Evolutionary conservation across 352 stramenopile species (phyloP).

Genomic region (Pythium sp.): DNA sequence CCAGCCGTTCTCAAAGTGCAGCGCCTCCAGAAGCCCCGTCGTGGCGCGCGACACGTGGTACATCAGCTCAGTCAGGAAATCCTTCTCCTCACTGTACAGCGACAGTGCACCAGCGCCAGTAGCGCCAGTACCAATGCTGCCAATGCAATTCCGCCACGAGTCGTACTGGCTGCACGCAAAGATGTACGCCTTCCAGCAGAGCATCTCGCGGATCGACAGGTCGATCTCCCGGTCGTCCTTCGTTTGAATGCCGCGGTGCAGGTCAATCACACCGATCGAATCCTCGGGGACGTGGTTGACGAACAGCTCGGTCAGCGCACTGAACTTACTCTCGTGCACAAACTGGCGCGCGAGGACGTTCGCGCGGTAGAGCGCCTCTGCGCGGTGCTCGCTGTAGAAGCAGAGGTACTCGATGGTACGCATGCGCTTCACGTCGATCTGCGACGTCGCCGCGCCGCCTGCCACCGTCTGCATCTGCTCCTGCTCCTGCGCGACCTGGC

Average conservation of each 20-base stretch:
- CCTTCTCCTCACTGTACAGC: slow-evolving; percentile 77
- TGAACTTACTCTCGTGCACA: slow-evolving; percentile 67
- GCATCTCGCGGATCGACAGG: slow-evolving; percentile 46
- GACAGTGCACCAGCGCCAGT: slow-evolving; percentile 12
- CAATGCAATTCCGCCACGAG: slow-evolving; percentile 63
- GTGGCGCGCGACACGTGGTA: slow-evolving; percentile 62
- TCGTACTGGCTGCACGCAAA: slow-evolving; percentile 64
- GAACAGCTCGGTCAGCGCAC: slow-evolving; percentile 54
- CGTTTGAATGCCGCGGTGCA: slow-evolving; percentile 45
- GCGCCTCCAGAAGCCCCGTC: slow-evolving; percentile 51
- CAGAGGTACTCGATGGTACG: slow-evolving; percentile 67
- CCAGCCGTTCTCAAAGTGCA: slow-evolving; percentile 84
- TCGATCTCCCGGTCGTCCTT: slow-evolving; percentile 51
- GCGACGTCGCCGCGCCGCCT: slow-evolving; percentile 29
- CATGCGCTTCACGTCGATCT: slow-evolving; percentile 62
- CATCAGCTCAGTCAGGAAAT: slow-evolving; percentile 71
- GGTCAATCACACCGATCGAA: slow-evolving; percentile 58
- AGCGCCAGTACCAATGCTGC: slow-evolving; percentile 9
- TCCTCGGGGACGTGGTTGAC: slow-evolving; percentile 61
- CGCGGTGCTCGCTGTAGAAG: slow-evolving; percentile 68
- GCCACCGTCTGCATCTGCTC: slow-evolving; percentile 12
- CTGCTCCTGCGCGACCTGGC: slow-evolving; percentile 25
- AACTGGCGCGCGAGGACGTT: slow-evolving; percentile 73
- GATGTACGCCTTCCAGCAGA: slow-evolving; percentile 77
- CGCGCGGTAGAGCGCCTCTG: slow-evolving; percentile 49